Evolutionary conservation across 371 early-diverging fungal genomes (phyloP).

Genomic region (Choanephora cucurbitarum): DNA sequence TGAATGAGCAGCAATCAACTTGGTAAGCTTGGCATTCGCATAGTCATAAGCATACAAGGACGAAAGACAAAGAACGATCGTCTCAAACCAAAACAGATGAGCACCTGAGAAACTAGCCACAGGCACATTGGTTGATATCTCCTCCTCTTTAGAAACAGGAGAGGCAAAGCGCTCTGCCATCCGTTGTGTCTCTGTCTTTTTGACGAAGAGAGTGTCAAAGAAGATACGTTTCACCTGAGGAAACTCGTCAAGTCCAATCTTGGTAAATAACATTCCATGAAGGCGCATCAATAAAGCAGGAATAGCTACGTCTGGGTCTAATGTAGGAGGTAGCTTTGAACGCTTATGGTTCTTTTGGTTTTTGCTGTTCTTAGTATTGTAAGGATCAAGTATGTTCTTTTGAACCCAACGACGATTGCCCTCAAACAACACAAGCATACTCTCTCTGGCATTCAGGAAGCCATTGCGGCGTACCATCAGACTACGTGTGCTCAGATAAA

Average conservation of each 20-base stretch:
- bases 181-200: not conserved
- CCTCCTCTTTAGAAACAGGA: not conserved
- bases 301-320: slow-evolving; percentile 17
- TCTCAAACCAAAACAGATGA: slow-evolving; percentile 56
- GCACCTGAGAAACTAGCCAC: slow-evolving; percentile 9
- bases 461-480: slow-evolving; percentile 52
- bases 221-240: slow-evolving; percentile 36
- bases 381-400: not conserved
- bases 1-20: slow-evolving; percentile 12
- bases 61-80: slow-evolving; percentile 50
- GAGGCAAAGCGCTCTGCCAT: not conserved
- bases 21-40: slow-evolving; percentile 48
- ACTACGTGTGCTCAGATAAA: slow-evolving; percentile 47
- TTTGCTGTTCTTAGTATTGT: slow-evolving; percentile 4
- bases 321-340: slow-evolving; percentile 2
- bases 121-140: not conserved
- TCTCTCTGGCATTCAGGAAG: slow-evolving; percentile 49
- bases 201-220: slow-evolving; percentile 36
- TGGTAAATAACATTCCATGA: slow-evolving; percentile 69
- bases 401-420: slow-evolving; percentile 45
- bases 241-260: slow-evolving; percentile 65
- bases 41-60: slow-evolving; percentile 59
- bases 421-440: slow-evolving; percentile 45
- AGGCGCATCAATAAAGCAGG: slow-evolving; percentile 54
- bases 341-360: slow-evolving; percentile 7